These are phyloP conservation scores for Pestalotiopsis sp. DNA, from an alignment of 2,329 filamentous ascomycete species.

Conservation along the genomic window DNA sequence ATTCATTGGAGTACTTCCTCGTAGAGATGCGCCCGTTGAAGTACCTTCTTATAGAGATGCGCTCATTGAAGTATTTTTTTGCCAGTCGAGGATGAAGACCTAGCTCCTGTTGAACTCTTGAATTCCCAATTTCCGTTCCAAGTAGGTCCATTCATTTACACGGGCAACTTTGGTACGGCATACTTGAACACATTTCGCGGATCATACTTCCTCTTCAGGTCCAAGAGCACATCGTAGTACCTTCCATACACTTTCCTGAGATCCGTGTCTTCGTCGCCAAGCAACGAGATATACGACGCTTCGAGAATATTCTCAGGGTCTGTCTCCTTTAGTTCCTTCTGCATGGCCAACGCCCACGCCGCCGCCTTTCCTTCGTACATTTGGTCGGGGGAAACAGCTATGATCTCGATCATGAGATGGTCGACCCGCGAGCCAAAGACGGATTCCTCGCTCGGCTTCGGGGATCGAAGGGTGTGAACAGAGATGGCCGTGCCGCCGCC, in stretches of 20 bases:
- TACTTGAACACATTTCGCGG: constrained; percentile 37
- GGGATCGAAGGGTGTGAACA: constrained; percentile 32
- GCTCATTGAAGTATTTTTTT: no score
- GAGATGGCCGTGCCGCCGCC: constrained; percentile 29
- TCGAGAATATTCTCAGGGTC: constrained; percentile 28
- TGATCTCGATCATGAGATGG: constrained; percentile 39
- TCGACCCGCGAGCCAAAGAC: constrained; percentile 32
- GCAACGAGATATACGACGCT: constrained; percentile 35
- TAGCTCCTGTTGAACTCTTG: background rate
- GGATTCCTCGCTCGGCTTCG: constrained; percentile 22
- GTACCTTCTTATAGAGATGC: no score
- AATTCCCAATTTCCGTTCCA: background rate
- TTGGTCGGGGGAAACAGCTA: constrained; percentile 25
- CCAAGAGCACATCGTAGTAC: constrained; percentile 24
- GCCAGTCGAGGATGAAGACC: no score
- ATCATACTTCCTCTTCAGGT: constrained; percentile 37
- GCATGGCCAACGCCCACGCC: constrained; percentile 24
- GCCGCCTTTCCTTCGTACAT: constrained; percentile 25
- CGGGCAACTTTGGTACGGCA: constrained; percentile 16
- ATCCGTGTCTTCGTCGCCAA: constrained; percentile 25
- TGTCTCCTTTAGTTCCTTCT: constrained; percentile 22
- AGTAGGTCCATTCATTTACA: background rate
- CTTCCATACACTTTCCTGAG: constrained; percentile 32
- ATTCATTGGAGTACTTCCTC: no score
- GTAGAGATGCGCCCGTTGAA: no score